Conservation (phyloP, 164 flowering plant genomes). For the Paratinospora sagittata region DNA sequence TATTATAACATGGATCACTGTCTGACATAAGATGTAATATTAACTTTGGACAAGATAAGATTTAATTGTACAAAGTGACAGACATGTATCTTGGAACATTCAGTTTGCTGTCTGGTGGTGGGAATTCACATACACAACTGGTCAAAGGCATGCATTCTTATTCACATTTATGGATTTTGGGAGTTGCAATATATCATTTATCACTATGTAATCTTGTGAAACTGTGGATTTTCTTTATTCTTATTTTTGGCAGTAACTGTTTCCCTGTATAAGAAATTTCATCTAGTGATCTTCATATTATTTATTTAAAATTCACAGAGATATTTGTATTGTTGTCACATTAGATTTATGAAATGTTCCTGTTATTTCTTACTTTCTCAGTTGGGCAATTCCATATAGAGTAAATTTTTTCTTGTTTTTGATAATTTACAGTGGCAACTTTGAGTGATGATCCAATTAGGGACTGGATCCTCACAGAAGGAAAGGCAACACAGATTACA, state of each 20-base stretch:
- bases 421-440: slow-evolving; percentile 46
- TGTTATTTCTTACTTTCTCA: neutral
- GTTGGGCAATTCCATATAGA: neutral
- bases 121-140: neutral
- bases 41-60: neutral
- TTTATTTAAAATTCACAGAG: neutral
- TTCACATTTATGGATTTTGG: neutral
- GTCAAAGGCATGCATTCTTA: neutral
- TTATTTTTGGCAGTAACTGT: neutral
- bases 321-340: neutral
- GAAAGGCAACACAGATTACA: slow-evolving; percentile 75
- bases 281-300: neutral
- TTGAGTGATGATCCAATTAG: slow-evolving; percentile 71
- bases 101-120: neutral
- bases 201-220: neutral
- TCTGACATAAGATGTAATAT: neutral
- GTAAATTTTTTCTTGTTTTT: neutral
- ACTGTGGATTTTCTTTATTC: neutral
- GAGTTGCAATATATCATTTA: neutral
- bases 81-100: neutral
- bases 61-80: neutral
- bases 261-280: neutral
- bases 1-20: neutral
- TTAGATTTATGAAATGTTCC: neutral
- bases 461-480: slow-evolving; percentile 88